Percentiles rank a stretch among this genome's conserved stretches.
Conservation (phyloP, 768 basidiomycete genomes). For the Termitomyces sp. region DNA sequence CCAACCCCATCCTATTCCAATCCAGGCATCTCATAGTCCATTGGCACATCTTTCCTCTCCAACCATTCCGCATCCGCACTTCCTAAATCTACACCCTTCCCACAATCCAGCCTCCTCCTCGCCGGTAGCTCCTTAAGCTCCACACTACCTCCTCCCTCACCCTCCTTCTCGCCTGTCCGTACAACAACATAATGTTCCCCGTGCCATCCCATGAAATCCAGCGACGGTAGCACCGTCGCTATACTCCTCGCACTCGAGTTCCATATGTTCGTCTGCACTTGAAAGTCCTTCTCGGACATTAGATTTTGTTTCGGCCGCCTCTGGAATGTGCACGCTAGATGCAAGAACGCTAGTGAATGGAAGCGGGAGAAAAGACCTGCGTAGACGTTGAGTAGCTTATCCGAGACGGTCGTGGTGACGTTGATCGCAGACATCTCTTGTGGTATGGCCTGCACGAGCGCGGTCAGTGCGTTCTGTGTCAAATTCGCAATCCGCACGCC, state of each 20-base stretch:
- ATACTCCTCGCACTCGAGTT: conserved; percentile 45
- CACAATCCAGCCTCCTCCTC: conserved; percentile 55
- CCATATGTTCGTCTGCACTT: conserved; percentile 56
- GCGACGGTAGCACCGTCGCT: conserved; percentile 42
- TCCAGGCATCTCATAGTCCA: conserved; percentile 67
- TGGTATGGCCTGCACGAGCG: conserved; percentile 40
- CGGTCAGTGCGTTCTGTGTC: conserved; percentile 29
- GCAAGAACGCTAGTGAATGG: conserved; percentile 53
- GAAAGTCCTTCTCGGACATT: conserved; percentile 58
- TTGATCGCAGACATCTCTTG: conserved; percentile 51
- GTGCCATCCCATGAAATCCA: conserved; percentile 74
- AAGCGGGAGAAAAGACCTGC: conserved; percentile 45
- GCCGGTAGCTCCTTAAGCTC: conserved; percentile 63
- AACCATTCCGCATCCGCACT: conserved; percentile 61
- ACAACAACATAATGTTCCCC: conserved; percentile 68
- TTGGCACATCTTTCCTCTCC: conserved; percentile 72
- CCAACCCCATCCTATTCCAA: conserved; percentile 22
- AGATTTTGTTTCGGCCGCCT: conserved; percentile 54
- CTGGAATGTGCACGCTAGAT: conserved; percentile 45
- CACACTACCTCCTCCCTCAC: conserved; percentile 16
- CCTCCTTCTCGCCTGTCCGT: conserved; percentile 23
- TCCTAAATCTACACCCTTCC: conserved; percentile 63
- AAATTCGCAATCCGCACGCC: conserved; percentile 55
- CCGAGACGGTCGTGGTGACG: conserved; percentile 46
- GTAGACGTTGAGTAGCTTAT: conserved; percentile 50